A percentile compares a stretch with the other conserved stretches of the same genome.
These are phyloP conservation scores for Mycena sp. DNA, from an alignment of 1,284 basidiomycete species.

Conservation along the genomic window DNA sequence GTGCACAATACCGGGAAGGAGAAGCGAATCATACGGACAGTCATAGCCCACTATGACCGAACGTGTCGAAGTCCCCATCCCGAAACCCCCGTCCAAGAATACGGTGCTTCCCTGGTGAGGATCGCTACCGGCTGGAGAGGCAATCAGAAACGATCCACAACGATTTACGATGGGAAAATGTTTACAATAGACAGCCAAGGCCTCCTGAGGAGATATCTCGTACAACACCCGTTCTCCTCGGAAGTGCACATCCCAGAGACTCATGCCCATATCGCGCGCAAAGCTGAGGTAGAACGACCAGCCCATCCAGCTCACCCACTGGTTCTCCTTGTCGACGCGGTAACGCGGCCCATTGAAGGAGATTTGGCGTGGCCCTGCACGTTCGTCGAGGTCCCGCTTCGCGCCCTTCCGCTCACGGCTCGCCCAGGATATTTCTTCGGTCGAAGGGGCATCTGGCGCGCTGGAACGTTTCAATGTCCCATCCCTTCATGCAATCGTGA, in stretches of 20 bases:
- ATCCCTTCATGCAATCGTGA: constrained; percentile 7
- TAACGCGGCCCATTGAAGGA: constrained; percentile 68
- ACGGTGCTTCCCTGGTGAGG: constrained; percentile 70
- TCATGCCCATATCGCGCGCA: constrained; percentile 72
- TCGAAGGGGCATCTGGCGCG: constrained; percentile 42
- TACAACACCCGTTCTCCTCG: constrained; percentile 70
- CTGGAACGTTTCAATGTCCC: constrained; percentile 59
- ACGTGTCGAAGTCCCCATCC: constrained; percentile 65
- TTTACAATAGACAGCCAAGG: constrained; percentile 70
- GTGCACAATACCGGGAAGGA: constrained; percentile 66
- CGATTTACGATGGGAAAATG: constrained; percentile 5
- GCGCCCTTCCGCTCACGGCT: constrained; percentile 52
- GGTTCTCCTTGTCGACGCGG: constrained; percentile 59
- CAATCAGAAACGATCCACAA: background rate
- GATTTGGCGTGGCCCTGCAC: constrained; percentile 68
- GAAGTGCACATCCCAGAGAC: constrained; percentile 74
- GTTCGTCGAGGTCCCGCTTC: constrained; percentile 65
- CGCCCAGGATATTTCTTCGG: constrained; percentile 52
- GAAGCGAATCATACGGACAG: constrained; percentile 69
- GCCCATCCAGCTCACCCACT: constrained; percentile 73
- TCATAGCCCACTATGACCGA: constrained; percentile 72
- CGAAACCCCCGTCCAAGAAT: constrained; percentile 74
- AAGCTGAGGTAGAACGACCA: constrained; percentile 72
- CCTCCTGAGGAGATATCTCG: constrained; percentile 70
- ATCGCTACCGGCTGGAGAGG: constrained; percentile 62